Evolutionary conservation across 257 asterid genomes (phyloP).

Genomic region (Nicotiana attenuata): DNA sequence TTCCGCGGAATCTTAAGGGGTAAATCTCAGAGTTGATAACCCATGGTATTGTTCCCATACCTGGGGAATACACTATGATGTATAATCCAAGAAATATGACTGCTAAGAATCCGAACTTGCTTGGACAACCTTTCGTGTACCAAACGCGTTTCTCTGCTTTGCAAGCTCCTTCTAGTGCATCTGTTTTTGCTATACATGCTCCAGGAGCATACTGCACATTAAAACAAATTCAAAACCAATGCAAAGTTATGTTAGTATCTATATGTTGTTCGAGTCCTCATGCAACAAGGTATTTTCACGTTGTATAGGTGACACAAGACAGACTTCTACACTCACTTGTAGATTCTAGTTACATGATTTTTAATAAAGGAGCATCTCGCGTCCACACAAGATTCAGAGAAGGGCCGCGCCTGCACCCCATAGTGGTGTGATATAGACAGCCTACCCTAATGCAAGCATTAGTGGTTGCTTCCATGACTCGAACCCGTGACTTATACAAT

Average conservation of each 20-base stretch:
- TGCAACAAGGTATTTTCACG: background rate
- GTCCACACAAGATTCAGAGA: too few relatives aligned
- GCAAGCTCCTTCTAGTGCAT: background rate
- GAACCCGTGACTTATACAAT: too few relatives aligned
- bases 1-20: conserved; percentile 16
- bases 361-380: too few relatives aligned
- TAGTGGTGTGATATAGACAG: too few relatives aligned
- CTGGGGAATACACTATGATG: conserved; percentile 21
- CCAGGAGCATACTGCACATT: conserved; percentile 8
- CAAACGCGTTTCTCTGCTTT: conserved; percentile 12
- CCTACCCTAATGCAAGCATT: too few relatives aligned
- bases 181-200: conserved; percentile 16
- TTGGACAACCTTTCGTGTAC: conserved; percentile 22
- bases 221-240: background rate
- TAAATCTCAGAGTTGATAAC: conserved; percentile 20
- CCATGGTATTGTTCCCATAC: conserved; percentile 25
- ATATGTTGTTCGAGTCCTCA: background rate
- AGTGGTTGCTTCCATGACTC: too few relatives aligned
- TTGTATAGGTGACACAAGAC: background rate
- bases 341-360: background rate
- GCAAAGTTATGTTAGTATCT: background rate
- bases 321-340: background rate
- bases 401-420: too few relatives aligned
- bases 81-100: conserved; percentile 14
- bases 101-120: conserved; percentile 14